Evolutionary conservation across 208 protist species (phyloP), one percentile per base, ranked within the genome.

Genomic region (Lotmaria passim): DNA sequence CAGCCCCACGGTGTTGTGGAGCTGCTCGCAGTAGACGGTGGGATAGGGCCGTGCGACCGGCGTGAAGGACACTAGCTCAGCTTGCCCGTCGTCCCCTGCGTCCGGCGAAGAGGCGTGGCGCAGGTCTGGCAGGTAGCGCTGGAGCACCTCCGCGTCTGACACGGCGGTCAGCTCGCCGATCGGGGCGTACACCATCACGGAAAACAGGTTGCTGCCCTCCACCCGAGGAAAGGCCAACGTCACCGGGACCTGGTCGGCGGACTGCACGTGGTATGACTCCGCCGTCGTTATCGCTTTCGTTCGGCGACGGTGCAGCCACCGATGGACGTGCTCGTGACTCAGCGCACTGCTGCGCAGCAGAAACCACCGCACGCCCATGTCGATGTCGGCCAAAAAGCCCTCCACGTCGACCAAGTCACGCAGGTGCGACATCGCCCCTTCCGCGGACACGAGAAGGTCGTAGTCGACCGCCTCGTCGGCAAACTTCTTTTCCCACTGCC

Each of bases 21-120:
- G 80, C 53, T 96, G 86, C 70, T 95, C 89, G 69, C 89, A 95
- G 78, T 80, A 92, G 53, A 96, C 78, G 1, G 89, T 96, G 36
- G 92, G 89, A 46, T 80, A 69, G 8, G 84, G 84, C 53, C 56
- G 66, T 7, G 75, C 59, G 43, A 68, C 28, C 3, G 76, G 12
- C 19, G 70, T 36, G 58, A 88, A 86, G 48, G 73, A 79, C 7
- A 64, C 47, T 28, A 89, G 53, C 39, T 77, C 71, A n/a, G 31
- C 53, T 10, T 24, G 43, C 7, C 11, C 14, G 8, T 17, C 39
- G 8, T 7, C 24, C 12, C 3, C 30, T 5, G 55, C 7, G 14
- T 24, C 5, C 7, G 62, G 48, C 28, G 50, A 51, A 31, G 58
- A 63, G 34, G 46, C 28, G 26, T 67, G 30, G 60, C 74, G 74